Base-by-base conservation (phyloP, 345 rosid genomes). In the Heritiera littoralis region DNA sequence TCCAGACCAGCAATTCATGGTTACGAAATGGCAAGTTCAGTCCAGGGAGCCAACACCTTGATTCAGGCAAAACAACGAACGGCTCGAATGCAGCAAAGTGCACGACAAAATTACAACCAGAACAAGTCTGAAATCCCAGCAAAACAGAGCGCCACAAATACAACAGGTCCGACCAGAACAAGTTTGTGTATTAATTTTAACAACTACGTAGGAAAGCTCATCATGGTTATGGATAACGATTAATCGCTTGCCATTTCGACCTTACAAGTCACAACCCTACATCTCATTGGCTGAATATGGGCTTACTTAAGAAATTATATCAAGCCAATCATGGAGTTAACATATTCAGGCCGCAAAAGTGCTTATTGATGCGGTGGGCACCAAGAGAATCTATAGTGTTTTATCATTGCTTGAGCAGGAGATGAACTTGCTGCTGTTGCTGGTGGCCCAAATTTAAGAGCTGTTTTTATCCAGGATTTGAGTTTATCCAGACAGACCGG, bases 401-500 rank as follows among this genome's bases (percentile, higher is more conserved):
- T 15, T 4, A 23, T 60, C 15, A 28, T 9, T 60, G 35, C 35
- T 23, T 60, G 6, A 23, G 1, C 65, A 14, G 58, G 58, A 54
- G n/a, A 54, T 54, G 6, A 54, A 13, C n/a, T 3, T 54, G n/a
- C 58, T 35, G 38, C 38, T 35, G 28, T 23, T 23, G 38, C 38
- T 15, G 56, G n/a, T 52, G 3, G 56, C 18, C 56, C 18, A 18
- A 13, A 13, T 5, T 32, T 72, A 17, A 32, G 45, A 72, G 28
- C 28, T 32, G 1, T 9, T 17, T 17, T 54, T 4, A 28, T 51
- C 43, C 74, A 28, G 20, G 60, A 14, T n/a, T 51, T 7, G 56
- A 15, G 61, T 72, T 52, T 72, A 72, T 72, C 46, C 61, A 72
- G 28, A 72, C 46, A 52, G 20, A 60, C 23, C 32, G 63, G 15